Conservation (phyloP, 1,139 yeast genomes). For the Geotrichum europaeum region DNA sequence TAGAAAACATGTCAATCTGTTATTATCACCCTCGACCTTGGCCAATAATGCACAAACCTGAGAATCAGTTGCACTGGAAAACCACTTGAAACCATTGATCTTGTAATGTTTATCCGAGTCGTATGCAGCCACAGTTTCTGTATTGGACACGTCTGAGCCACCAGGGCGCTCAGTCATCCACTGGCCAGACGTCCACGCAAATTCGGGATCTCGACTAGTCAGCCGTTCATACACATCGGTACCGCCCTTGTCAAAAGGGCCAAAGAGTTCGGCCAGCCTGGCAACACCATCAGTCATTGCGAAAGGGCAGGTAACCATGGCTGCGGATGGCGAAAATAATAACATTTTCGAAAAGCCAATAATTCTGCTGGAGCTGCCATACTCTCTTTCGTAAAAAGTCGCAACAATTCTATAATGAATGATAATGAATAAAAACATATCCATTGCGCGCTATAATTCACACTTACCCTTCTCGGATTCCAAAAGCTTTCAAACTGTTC, state of each 20-base stretch:
- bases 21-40: slow-evolving; percentile 21
- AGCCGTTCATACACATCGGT: slow-evolving; percentile 24
- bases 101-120: slow-evolving; percentile 19
- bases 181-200: slow-evolving; percentile 34
- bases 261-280: slow-evolving; percentile 26
- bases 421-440: not conserved
- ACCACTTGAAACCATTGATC: slow-evolving; percentile 33
- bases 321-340: slow-evolving; percentile 31
- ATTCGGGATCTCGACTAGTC: slow-evolving; percentile 25
- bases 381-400: slow-evolving; percentile 28
- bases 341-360: slow-evolving; percentile 28
- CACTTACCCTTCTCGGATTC: slow-evolving; percentile 25
- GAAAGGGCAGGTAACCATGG: slow-evolving; percentile 31
- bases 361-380: slow-evolving; percentile 25
- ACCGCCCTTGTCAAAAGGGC: slow-evolving; percentile 17
- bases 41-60: slow-evolving; percentile 31
- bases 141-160: slow-evolving; percentile 31
- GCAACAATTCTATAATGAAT: slow-evolving; percentile 21
- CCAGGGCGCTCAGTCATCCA: slow-evolving; percentile 36
- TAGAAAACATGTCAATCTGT: slow-evolving; percentile 28
- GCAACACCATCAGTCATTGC: slow-evolving; percentile 37
- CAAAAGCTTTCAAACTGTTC: slow-evolving; percentile 28
- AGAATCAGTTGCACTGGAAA: slow-evolving; percentile 34
- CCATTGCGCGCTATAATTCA: not conserved
- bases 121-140: slow-evolving; percentile 28